These are phyloP conservation scores for Crithidia mellificae DNA, from an alignment of 208 protist genomes.

Conservation along the genomic window DNA sequence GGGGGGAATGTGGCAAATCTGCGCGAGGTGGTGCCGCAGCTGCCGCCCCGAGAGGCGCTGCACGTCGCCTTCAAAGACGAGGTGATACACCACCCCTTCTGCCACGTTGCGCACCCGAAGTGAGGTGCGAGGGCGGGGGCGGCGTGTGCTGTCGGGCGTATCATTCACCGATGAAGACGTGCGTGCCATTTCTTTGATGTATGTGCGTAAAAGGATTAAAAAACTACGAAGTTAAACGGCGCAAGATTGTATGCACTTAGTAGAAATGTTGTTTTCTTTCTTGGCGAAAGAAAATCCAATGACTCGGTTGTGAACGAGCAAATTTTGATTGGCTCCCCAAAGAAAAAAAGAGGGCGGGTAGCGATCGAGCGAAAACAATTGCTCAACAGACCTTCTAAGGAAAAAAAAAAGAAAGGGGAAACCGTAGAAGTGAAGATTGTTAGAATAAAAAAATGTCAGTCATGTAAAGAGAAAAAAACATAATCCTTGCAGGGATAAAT, in stretches of 20 bases:
- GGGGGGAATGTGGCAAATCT: constrained; percentile 44
- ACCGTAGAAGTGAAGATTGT: too few species aligned
- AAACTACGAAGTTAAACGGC: background rate
- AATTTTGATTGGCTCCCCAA: too few species aligned
- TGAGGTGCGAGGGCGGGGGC: constrained; percentile 18
- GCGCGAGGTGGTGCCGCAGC: constrained; percentile 49
- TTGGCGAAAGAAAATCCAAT: too few species aligned
- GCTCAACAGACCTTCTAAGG: too few species aligned
- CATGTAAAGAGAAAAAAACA: too few species aligned
- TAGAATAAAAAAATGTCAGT: too few species aligned
- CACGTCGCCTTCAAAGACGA: constrained; percentile 65
- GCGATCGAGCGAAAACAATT: too few species aligned
- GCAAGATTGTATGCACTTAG: background rate
- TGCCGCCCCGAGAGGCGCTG: constrained; percentile 43
- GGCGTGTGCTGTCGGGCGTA: constrained; percentile 6
- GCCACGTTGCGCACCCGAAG: constrained; percentile 52
- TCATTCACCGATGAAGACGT: background rate
- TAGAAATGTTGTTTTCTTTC: too few species aligned
- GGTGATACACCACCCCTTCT: constrained; percentile 55
- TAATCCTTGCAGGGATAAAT: too few species aligned
- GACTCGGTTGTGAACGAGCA: too few species aligned
- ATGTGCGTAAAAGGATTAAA: background rate
- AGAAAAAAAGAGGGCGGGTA: too few species aligned
- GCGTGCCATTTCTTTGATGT: background rate
- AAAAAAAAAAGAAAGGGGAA: too few species aligned